Evolutionary conservation across 2,329 filamentous ascomycete species (phyloP).

Genomic region (Colletotrichum lindemuthianum): DNA sequence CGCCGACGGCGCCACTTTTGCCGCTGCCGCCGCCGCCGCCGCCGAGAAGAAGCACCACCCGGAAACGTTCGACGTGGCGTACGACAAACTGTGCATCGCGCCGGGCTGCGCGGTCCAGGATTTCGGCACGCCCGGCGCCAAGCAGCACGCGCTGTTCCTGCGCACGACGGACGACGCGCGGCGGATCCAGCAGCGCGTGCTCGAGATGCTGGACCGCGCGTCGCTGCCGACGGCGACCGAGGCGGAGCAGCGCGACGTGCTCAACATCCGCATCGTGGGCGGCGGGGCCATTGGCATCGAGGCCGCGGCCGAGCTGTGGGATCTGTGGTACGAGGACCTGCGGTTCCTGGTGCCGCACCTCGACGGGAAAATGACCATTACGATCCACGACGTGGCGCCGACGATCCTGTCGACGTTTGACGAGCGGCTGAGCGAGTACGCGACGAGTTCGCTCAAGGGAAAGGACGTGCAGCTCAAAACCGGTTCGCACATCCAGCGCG

Average conservation of each 20-base stretch:
- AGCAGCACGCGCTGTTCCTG: conserved; percentile 94
- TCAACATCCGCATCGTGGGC: conserved; percentile 97
- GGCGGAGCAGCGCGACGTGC: conserved; percentile 83
- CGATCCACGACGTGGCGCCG: conserved; percentile 94
- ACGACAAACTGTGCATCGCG: conserved; percentile 97
- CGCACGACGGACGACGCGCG: conserved; percentile 98
- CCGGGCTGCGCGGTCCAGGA: conserved; percentile 98
- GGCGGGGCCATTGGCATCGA: conserved; percentile 97
- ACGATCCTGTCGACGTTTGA: conserved; percentile 98
- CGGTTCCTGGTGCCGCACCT: conserved; percentile 98
- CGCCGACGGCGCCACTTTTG: too few species aligned
- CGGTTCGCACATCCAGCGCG: conserved; percentile 5
- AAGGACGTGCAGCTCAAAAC: conserved; percentile 21
- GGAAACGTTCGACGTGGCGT: conserved; percentile 84
- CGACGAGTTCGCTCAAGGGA: conserved; percentile 18
- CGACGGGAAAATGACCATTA: conserved; percentile 93
- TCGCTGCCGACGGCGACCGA: conserved; percentile 95
- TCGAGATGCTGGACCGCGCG: conserved; percentile 98
- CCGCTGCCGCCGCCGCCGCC: conserved; percentile 73
- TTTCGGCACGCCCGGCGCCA: conserved; percentile 95
- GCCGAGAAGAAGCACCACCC: conserved; percentile 67
- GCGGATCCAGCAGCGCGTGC: conserved; percentile 96
- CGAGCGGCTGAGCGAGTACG: conserved; percentile 99
- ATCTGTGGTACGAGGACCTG: conserved; percentile 98
- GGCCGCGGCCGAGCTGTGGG: conserved; percentile 96